Evolutionary conservation across 2,329 filamentous ascomycete species (phyloP).

Genomic region (Dactylellina drechsleri): DNA sequence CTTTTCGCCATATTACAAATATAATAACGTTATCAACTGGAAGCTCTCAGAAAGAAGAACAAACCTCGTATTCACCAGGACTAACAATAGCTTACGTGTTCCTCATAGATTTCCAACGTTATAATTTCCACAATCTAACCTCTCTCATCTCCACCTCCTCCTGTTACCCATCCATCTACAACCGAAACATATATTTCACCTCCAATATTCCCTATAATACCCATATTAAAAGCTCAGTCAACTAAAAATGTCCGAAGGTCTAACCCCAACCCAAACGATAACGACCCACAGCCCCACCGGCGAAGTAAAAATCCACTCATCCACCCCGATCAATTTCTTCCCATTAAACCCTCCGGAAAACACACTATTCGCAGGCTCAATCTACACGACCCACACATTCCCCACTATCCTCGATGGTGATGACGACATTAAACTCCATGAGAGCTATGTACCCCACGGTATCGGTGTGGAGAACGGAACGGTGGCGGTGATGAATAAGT

Average conservation of each 20-base stretch:
- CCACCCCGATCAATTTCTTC: slow-evolving; percentile 9
- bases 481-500: slow-evolving; percentile 66
- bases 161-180: no score
- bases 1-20: no score
- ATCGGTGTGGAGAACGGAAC: slow-evolving; percentile 60
- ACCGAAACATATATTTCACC: no score
- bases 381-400: slow-evolving; percentile 41
- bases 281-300: slow-evolving; percentile 23
- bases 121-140: no score
- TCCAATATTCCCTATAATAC: no score
- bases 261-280: slow-evolving; percentile 42
- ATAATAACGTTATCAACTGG: no score
- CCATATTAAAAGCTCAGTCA: no score
- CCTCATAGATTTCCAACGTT: no score
- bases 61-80: no score
- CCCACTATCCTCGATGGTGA: slow-evolving; percentile 21
- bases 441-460: slow-evolving; percentile 21
- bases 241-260: slow-evolving; percentile 8
- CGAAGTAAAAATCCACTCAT: slow-evolving; percentile 11
- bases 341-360: slow-evolving; percentile 19
- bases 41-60: no score
- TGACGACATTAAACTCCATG: slow-evolving; percentile 34
- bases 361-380: slow-evolving; percentile 17
- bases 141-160: no score
- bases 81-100: no score